A percentile compares a stretch with the other conserved stretches of the same genome.
These are phyloP conservation scores for Odontarrhena argentea DNA, from an alignment of 345 rosid genomes.

Conservation along the genomic window DNA sequence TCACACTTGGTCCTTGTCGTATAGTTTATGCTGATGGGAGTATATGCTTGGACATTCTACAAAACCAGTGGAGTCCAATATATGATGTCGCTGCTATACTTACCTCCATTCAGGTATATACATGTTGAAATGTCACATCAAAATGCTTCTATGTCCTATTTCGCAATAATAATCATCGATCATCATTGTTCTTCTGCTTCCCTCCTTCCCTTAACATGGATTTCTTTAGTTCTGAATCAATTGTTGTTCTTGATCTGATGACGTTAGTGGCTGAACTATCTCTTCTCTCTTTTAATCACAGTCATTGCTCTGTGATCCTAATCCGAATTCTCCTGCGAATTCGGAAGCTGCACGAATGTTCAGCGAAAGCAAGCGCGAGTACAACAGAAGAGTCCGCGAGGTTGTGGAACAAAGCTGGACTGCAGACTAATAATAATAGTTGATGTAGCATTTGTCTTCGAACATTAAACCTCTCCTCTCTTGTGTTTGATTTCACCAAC, in stretches of 20 bases:
- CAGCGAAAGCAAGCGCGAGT: conserved; percentile 89
- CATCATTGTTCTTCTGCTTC: conserved; percentile 20
- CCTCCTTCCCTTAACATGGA: not conserved
- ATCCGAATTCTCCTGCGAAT: conserved; percentile 96
- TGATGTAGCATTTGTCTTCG: conserved; percentile 21
- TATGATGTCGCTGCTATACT: conserved; percentile 86
- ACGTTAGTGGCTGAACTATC: conserved; percentile 2
- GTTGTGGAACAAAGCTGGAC: conserved; percentile 96
- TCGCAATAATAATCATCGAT: not conserved
- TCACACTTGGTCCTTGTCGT: not conserved
- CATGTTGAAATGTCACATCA: not conserved
- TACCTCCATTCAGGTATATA: conserved; percentile 73
- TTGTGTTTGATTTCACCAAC: conserved; percentile 29
- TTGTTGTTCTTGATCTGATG: conserved; percentile 9
- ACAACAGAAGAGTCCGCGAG: conserved; percentile 88
- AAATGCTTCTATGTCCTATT: conserved; percentile 10
- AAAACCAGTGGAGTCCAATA: conserved; percentile 87
- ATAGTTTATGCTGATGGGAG: conserved; percentile 88
- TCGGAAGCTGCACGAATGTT: conserved; percentile 99
- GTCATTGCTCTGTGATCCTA: conserved; percentile 96
- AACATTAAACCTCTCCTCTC: conserved; percentile 14
- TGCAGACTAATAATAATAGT: conserved; percentile 56
- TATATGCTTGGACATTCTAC: conserved; percentile 83
- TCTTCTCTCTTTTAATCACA: conserved; percentile 30
- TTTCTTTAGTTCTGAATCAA: not conserved